A percentile compares a stretch with the other conserved stretches of the same genome.
Conservation (phyloP, 2,329 filamentous ascomycete genomes). For the Fusarium piperis region DNA sequence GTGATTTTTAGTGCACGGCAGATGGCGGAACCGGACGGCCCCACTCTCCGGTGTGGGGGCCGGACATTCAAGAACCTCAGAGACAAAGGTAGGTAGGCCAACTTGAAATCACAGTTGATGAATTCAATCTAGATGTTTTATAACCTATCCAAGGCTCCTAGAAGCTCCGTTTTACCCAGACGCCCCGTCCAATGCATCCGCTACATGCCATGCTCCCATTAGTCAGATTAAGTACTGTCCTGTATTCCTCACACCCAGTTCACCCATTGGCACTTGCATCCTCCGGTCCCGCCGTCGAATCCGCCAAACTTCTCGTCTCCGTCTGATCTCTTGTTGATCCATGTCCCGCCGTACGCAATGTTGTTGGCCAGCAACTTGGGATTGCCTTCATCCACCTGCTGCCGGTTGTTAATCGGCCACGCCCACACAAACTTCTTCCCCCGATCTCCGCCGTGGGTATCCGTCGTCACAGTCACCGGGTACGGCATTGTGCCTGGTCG, state of each 20-base stretch:
- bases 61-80: background rate
- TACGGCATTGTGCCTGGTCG: constrained; percentile 71
- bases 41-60: constrained; percentile 19
- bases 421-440: constrained; percentile 64
- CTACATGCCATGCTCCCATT: constrained; percentile 24
- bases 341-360: constrained; percentile 59
- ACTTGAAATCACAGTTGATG: background rate
- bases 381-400: constrained; percentile 55
- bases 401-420: constrained; percentile 59
- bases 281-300: constrained; percentile 70
- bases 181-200: constrained; percentile 31
- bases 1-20: constrained; percentile 6
- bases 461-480: constrained; percentile 68
- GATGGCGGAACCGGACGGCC: constrained; percentile 20
- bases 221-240: constrained; percentile 13
- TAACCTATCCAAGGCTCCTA: background rate
- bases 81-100: background rate
- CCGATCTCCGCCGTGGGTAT: constrained; percentile 69
- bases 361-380: constrained; percentile 59
- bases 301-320: constrained; percentile 63
- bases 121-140: background rate
- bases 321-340: constrained; percentile 61
- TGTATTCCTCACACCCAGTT: constrained; percentile 55
- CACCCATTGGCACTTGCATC: constrained; percentile 69
- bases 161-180: background rate